A percentile compares a stretch with the other conserved stretches of the same genome.
Conservation (phyloP, 2,329 filamentous ascomycete genomes). For the Microthyrium microscopicum region DNA sequence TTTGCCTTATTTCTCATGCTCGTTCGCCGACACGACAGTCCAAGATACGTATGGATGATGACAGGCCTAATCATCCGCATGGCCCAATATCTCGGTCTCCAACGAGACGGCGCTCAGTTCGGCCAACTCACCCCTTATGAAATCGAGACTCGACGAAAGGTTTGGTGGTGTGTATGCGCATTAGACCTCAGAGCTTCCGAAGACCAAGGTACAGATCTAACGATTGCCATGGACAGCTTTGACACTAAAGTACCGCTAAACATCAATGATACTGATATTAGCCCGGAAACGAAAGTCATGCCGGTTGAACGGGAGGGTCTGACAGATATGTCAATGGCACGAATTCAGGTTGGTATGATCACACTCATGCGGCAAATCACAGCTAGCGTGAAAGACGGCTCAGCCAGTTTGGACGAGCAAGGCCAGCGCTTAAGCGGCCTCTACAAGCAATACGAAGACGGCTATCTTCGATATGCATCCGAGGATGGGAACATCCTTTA, state of each 20-base stretch:
- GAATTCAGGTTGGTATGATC: conserved; percentile 21
- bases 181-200: conserved; percentile 40
- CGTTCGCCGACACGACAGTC: conserved; percentile 33
- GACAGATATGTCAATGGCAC: conserved; percentile 21
- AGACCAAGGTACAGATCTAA: conserved; percentile 29
- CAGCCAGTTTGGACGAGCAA: conserved; percentile 24
- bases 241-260: conserved; percentile 38
- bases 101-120: conserved; percentile 40
- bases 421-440: conserved; percentile 29
- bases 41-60: conserved; percentile 42
- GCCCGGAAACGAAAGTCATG: conserved; percentile 25
- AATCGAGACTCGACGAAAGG: conserved; percentile 40
- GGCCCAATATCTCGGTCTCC: conserved; percentile 42
- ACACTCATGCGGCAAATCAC: conserved; percentile 21
- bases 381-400: conserved; percentile 16
- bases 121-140: conserved; percentile 40
- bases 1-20: conserved; percentile 45
- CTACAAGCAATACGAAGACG: conserved; percentile 25
- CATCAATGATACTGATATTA: conserved; percentile 34
- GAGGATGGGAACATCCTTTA: conserved; percentile 16
- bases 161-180: conserved; percentile 47
- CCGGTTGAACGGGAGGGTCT: conserved; percentile 23
- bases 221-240: conserved; percentile 38
- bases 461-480: conserved; percentile 25
- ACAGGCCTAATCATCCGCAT: conserved; percentile 45